Conservation (phyloP, 306 rosid species). For the Senna siamea region DNA sequence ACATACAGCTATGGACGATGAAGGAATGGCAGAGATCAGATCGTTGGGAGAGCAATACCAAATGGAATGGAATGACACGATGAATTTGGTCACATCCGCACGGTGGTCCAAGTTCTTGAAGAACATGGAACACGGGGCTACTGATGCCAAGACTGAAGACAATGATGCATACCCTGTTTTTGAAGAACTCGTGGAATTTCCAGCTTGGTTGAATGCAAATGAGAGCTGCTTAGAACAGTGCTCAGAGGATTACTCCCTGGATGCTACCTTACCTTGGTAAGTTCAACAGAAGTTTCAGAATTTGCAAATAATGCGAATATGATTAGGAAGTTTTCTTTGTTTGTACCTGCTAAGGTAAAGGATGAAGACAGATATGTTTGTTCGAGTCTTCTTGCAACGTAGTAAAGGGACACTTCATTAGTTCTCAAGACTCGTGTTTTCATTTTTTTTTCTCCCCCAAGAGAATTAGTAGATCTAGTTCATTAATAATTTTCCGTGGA, state of each 20-base stretch:
- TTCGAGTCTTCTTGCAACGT: constrained; percentile 11
- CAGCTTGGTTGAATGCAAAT: constrained; percentile 74
- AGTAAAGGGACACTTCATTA: neutral
- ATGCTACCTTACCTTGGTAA: constrained; percentile 82
- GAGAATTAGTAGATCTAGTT: constrained; percentile 10
- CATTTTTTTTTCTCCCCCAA: neutral
- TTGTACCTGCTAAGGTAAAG: constrained; percentile 24
- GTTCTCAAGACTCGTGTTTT: neutral
- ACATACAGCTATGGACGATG: constrained; percentile 76
- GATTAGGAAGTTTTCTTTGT: constrained; percentile 21
- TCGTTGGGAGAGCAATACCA: constrained; percentile 80
- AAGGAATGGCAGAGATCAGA: constrained; percentile 81
- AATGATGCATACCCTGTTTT: constrained; percentile 45
- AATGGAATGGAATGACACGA: constrained; percentile 83
- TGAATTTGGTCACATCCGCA: constrained; percentile 81
- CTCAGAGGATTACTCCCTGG: constrained; percentile 54
- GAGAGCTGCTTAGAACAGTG: constrained; percentile 61
- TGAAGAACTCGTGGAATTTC: constrained; percentile 69
- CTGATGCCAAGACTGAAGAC: constrained; percentile 47
- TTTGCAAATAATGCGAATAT: constrained; percentile 10
- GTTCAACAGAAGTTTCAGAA: constrained; percentile 28
- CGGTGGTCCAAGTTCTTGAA: constrained; percentile 83
- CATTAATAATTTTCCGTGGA: neutral
- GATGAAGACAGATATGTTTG: constrained; percentile 30
- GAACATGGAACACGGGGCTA: constrained; percentile 55